Evolutionary conservation across 176 grass and related monocot genomes (phyloP), one percentile per base, ranked within the genome.

Genomic region (Phragmites australis): DNA sequence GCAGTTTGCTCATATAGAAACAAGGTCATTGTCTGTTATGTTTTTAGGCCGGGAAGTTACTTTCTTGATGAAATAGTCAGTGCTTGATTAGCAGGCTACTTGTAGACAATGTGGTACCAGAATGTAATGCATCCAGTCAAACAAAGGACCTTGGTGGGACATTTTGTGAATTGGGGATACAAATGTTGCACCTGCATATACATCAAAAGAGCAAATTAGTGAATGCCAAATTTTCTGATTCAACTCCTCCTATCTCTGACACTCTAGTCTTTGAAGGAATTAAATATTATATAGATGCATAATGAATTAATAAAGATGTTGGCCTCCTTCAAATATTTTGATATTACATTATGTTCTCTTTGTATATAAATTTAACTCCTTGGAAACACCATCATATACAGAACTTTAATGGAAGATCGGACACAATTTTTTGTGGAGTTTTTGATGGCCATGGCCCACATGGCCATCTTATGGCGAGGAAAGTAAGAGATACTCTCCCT

Each of bases 381-480:
- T 82, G 40, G 26, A 34, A 42, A 58, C 44, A 40, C 40, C 27
- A 74, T 56, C 34, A 54, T 76, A 48, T 56, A 45, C 84, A 90
- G 88, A 90, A 90, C 29, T 87, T 87, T 70, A 87, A 90, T 49
- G 84, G 84, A 83, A 90, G 84, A 83, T 9, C 84, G 75, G 94
- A 90, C 67, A 90, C 89, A 41, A 41, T 89, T 34, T 97, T 94
- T 83, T 97, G 94, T 84, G 94, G 94, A 69, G 91, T 97, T 80
- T 97, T 97, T 78, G 94, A 97, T 32, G 94, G 94, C 21, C 94
- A 97, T 65, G 94, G 94, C 40, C 94, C 94, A 74, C 86, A 90
- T 82, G 94, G 94, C 40, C 94, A 97, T 92, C 78, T 94, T 11
- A 83, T 97, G 11, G 91, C 94, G 13, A 83, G 85, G 58, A 97